Percentiles rank a stretch among this genome's conserved stretches.
Conservation (phyloP, 2,329 filamentous ascomycete species). For the Podosphaera fusca region DNA sequence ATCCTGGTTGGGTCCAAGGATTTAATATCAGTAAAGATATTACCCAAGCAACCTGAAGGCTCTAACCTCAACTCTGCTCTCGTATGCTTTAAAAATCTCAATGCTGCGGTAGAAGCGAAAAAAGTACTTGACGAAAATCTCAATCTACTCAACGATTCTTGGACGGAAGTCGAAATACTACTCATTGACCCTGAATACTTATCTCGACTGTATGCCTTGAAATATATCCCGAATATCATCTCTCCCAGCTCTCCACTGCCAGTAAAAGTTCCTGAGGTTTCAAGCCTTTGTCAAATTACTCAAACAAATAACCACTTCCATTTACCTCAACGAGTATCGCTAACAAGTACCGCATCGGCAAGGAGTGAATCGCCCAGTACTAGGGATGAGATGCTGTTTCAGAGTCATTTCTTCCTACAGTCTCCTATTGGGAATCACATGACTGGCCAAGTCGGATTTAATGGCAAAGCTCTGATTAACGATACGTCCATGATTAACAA, state of each 20-base stretch:
- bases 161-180: constrained; percentile 35
- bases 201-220: constrained; percentile 29
- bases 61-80: constrained; percentile 27
- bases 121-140: constrained; percentile 32
- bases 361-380: constrained; percentile 36
- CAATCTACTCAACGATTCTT: constrained; percentile 25
- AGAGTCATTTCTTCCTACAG: constrained; percentile 47
- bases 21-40: constrained; percentile 26
- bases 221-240: constrained; percentile 22
- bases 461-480: constrained; percentile 50
- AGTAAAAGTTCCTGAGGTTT: constrained; percentile 17
- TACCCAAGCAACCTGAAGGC: constrained; percentile 27
- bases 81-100: constrained; percentile 27
- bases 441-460: constrained; percentile 33
- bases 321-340: constrained; percentile 19
- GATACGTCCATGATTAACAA: constrained; percentile 45
- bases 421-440: constrained; percentile 50
- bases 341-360: constrained; percentile 30
- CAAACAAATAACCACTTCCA: constrained; percentile 41
- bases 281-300: constrained; percentile 12
- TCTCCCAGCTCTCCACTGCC: constrained; percentile 19
- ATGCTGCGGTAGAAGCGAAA: constrained; percentile 32
- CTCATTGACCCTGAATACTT: constrained; percentile 13
- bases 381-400: constrained; percentile 29
- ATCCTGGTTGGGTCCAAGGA: constrained; percentile 38